Conservation (phyloP, 2,329 filamentous ascomycete species). For the Cytospora paraplurivora region DNA sequence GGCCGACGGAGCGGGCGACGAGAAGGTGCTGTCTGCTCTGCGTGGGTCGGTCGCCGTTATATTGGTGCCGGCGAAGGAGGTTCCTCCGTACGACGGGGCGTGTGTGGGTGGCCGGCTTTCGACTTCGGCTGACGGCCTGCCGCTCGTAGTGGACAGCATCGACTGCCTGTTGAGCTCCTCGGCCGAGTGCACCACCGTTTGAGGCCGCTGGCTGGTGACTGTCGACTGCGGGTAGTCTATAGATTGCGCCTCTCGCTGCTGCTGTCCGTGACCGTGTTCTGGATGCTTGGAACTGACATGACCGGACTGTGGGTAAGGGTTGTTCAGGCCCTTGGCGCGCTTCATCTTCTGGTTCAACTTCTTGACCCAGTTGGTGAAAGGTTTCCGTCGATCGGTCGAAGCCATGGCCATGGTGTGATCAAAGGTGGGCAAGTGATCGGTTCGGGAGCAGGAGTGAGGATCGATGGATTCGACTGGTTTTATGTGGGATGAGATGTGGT, state of each 20-base stretch:
- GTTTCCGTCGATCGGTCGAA: slow-evolving; percentile 67
- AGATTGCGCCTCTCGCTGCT: slow-evolving; percentile 24
- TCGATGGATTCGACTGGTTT: slow-evolving; percentile 32
- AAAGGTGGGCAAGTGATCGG: not conserved
- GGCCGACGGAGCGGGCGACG: slow-evolving; percentile 78
- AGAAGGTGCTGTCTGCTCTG: slow-evolving; percentile 76
- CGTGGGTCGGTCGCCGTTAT: slow-evolving; percentile 68
- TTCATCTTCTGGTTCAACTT: slow-evolving; percentile 72
- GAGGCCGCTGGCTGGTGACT: slow-evolving; percentile 26
- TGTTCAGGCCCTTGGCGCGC: slow-evolving; percentile 69
- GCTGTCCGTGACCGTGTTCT: slow-evolving; percentile 34
- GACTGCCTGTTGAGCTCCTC: slow-evolving; percentile 28
- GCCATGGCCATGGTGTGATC: slow-evolving; percentile 27
- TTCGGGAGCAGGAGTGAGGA: slow-evolving; percentile 8
- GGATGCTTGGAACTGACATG: slow-evolving; percentile 41
- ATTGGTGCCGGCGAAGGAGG: slow-evolving; percentile 71
- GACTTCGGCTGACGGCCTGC: slow-evolving; percentile 18
- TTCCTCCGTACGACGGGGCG: slow-evolving; percentile 71
- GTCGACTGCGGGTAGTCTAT: slow-evolving; percentile 27
- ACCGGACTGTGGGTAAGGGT: slow-evolving; percentile 87
- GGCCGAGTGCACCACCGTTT: slow-evolving; percentile 24
- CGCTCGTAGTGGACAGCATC: slow-evolving; percentile 21
- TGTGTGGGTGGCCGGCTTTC: slow-evolving; percentile 61
- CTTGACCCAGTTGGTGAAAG: slow-evolving; percentile 93
- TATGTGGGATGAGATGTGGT: slow-evolving; percentile 17